Evolutionary conservation across 129 eudicot genomes (phyloP).

Genomic region (Pittosporum tobira): DNA sequence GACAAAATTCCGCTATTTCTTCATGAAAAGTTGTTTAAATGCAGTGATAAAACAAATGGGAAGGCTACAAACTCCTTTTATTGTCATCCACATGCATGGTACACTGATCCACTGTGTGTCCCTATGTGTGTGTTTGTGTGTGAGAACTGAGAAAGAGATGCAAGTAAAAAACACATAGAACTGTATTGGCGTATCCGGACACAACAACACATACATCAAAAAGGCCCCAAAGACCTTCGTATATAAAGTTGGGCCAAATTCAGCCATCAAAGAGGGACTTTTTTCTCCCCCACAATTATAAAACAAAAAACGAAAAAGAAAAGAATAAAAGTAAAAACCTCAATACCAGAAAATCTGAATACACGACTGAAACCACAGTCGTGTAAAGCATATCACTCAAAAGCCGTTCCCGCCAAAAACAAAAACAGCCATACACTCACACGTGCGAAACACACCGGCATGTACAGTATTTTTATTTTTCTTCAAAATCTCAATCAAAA

Average conservation of each 20-base stretch:
- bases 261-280: conserved; percentile 35
- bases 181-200: conserved; percentile 23
- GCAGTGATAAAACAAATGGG: conserved; percentile 39
- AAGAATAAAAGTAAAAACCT: background rate
- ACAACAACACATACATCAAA: conserved; percentile 39
- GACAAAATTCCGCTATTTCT: background rate
- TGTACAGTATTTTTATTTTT: conserved; percentile 19
- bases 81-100: conserved; percentile 54
- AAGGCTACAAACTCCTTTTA: conserved; percentile 46
- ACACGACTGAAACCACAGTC: conserved; percentile 35
- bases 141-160: background rate
- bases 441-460: conserved; percentile 38
- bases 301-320: background rate
- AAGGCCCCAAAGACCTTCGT: conserved; percentile 71
- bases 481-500: conserved; percentile 6
- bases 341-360: too few relatives aligned
- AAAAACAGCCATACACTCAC: conserved; percentile 30
- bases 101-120: background rate
- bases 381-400: conserved; percentile 18
- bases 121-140: background rate
- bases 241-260: conserved; percentile 43
- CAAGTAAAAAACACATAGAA: background rate
- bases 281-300: conserved; percentile 1
- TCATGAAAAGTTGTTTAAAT: background rate
- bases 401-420: conserved; percentile 63